Percentiles rank a stretch among this genome's conserved stretches.
Conservation (phyloP, 78 protist genomes). For the Tieghemostelium lacteum region DNA sequence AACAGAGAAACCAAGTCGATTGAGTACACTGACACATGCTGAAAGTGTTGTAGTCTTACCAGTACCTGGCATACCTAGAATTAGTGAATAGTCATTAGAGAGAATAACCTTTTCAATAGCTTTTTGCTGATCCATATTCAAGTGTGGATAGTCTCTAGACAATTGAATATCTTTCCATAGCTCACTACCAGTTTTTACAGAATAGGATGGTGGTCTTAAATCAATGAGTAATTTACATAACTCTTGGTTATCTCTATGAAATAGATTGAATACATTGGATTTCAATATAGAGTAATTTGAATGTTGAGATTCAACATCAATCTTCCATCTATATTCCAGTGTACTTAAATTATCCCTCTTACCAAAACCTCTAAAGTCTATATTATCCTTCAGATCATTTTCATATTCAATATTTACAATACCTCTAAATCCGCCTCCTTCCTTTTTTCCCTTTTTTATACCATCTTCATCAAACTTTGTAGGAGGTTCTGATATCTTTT, state of each 20-base stretch:
- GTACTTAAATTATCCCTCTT: neutral
- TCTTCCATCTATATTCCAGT: conserved; percentile 14
- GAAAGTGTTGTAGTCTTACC: conserved; percentile 91
- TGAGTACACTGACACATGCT: conserved; percentile 4
- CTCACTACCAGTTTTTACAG: no score
- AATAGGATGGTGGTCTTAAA: neutral
- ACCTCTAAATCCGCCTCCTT: neutral
- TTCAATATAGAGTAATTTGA: conserved; percentile 20
- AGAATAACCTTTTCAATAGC: conserved; percentile 25
- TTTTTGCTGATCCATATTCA: conserved; percentile 20
- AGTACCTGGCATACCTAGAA: conserved; percentile 93
- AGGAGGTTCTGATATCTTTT: conserved; percentile 54
- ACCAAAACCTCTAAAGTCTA: neutral
- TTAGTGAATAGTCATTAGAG: conserved; percentile 84
- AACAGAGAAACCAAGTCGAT: conserved; percentile 39
- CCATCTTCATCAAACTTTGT: neutral
- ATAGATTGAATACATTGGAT: conserved; percentile 45
- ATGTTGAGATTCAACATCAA: conserved; percentile 28
- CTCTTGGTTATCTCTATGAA: neutral
- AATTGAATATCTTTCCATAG: neutral
- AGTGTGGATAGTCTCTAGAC: conserved; percentile 1
- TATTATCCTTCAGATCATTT: neutral
- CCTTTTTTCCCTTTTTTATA: neutral
- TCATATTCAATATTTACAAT: conserved; percentile 35
- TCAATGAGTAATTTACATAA: conserved; percentile 30